These are phyloP conservation scores for Brettanomyces naardenensis DNA, from an alignment of 805 yeast species.

Conservation along the genomic window DNA sequence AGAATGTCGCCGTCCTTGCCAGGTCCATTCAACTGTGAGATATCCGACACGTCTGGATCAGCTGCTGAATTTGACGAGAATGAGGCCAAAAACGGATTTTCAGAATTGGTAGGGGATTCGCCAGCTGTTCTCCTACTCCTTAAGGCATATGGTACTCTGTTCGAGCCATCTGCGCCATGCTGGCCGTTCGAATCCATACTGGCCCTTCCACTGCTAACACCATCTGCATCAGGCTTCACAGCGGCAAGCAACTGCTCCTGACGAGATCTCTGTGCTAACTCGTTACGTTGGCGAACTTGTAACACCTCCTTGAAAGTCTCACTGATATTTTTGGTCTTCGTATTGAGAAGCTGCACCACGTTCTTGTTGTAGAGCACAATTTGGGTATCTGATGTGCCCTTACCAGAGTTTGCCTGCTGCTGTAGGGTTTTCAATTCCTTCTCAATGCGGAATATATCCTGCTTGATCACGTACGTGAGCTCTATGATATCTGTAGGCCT, in stretches of 20 bases:
- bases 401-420: slow-evolving; percentile 34
- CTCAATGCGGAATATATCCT: slow-evolving; percentile 78
- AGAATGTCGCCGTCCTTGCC: slow-evolving; percentile 44
- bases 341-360: slow-evolving; percentile 79
- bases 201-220: background rate
- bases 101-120: slow-evolving; percentile 27
- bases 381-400: slow-evolving; percentile 45
- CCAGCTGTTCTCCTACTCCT: slow-evolving; percentile 10
- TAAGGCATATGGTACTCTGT: slow-evolving; percentile 22
- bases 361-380: slow-evolving; percentile 70
- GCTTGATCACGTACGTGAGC: slow-evolving; percentile 78
- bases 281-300: slow-evolving; percentile 78
- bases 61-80: slow-evolving; percentile 11
- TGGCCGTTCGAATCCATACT: slow-evolving; percentile 2
- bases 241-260: slow-evolving; percentile 76
- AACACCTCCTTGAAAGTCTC: slow-evolving; percentile 88
- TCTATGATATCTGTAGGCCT: slow-evolving; percentile 91
- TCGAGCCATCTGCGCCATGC: slow-evolving; percentile 2
- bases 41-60: slow-evolving; percentile 13
- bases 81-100: slow-evolving; percentile 29
- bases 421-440: slow-evolving; percentile 59
- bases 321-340: slow-evolving; percentile 84
- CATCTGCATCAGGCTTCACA: slow-evolving; percentile 24
- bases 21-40: slow-evolving; percentile 3
- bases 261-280: slow-evolving; percentile 69